A percentile compares a stretch with the other conserved stretches of the same genome.
Evolutionary conservation across 2,329 filamentous ascomycete species (phyloP).

Genomic region (Paramyrothecium sp.): DNA sequence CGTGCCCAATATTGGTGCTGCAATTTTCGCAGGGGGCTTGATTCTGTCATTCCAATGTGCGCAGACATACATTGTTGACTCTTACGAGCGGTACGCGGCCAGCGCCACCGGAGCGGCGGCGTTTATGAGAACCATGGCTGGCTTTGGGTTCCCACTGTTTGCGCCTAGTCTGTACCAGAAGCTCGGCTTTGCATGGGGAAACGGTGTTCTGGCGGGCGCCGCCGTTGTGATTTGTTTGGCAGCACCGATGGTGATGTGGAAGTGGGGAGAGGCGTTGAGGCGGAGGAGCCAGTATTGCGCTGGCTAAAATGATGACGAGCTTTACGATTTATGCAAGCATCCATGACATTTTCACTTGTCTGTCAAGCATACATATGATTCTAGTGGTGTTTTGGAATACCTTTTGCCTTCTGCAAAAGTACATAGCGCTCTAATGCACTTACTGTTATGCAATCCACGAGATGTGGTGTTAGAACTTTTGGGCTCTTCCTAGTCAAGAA

Average conservation of each 20-base stretch:
- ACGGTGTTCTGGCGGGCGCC: slow-evolving; percentile 30
- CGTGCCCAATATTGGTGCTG: slow-evolving; percentile 57
- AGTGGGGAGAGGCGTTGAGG: slow-evolving; percentile 15
- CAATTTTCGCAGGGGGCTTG: slow-evolving; percentile 43
- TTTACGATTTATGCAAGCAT: too few relatives aligned
- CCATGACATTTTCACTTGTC: too few relatives aligned
- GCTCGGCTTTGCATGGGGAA: slow-evolving; percentile 44
- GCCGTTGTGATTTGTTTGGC: slow-evolving; percentile 17
- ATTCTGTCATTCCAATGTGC: slow-evolving; percentile 57
- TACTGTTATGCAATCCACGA: too few relatives aligned
- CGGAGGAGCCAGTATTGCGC: slow-evolving; percentile 16
- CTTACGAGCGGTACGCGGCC: slow-evolving; percentile 35
- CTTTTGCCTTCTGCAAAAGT: too few relatives aligned
- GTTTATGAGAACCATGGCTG: slow-evolving; percentile 52
- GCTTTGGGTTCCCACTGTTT: slow-evolving; percentile 58
- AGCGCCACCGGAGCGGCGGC: slow-evolving; percentile 50
- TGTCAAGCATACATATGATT: too few relatives aligned
- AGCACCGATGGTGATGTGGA: slow-evolving; percentile 15
- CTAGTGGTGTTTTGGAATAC: too few relatives aligned
- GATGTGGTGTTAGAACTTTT: too few relatives aligned
- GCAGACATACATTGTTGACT: slow-evolving; percentile 59
- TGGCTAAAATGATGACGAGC: slow-evolving; percentile 2
- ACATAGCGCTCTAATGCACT: too few relatives aligned
- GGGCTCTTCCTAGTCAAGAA: too few relatives aligned
- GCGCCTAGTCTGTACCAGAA: slow-evolving; percentile 40